phyloP scores from a whole-genome alignment of 306 rosid species.

The Mucuna pruriens region DNA sequence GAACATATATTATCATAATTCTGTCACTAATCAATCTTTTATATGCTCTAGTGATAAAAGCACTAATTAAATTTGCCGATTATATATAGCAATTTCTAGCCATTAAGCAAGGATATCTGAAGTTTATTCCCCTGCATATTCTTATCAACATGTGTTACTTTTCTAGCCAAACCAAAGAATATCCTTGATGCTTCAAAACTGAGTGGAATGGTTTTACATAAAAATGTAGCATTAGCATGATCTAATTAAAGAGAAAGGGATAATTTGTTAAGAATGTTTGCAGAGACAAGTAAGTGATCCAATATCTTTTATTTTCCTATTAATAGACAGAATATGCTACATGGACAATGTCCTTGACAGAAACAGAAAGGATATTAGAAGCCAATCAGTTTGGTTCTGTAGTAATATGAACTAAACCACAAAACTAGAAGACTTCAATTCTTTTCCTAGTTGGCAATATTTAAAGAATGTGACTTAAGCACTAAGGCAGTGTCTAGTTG shows the following conservation, averaged over 20 bases:
- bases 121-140: slow-evolving; percentile 52
- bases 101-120: slow-evolving; percentile 38
- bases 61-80: slow-evolving; percentile 10
- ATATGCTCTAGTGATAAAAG: slow-evolving; percentile 40
- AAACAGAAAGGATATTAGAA: slow-evolving; percentile 23
- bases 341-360: slow-evolving; percentile 20
- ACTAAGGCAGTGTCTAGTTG: slow-evolving; percentile 37
- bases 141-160: slow-evolving; percentile 24
- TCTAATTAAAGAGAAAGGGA: slow-evolving; percentile 32
- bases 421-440: slow-evolving; percentile 33
- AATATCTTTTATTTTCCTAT: background rate
- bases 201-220: slow-evolving; percentile 25
- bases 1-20: slow-evolving; percentile 10
- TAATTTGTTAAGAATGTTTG: slow-evolving; percentile 39
- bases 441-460: slow-evolving; percentile 1
- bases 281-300: slow-evolving; percentile 32
- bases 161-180: slow-evolving; percentile 43
- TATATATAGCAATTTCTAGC: slow-evolving; percentile 18
- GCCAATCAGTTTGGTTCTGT: slow-evolving; percentile 26
- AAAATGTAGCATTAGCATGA: slow-evolving; percentile 24
- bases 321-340: slow-evolving; percentile 26
- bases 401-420: slow-evolving; percentile 15
- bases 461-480: slow-evolving; percentile 32
- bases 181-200: slow-evolving; percentile 41
- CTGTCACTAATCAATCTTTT: slow-evolving; percentile 15